Base-by-base conservation (phyloP, 139 green algal genomes). In the Eudorina sp. region DNA sequence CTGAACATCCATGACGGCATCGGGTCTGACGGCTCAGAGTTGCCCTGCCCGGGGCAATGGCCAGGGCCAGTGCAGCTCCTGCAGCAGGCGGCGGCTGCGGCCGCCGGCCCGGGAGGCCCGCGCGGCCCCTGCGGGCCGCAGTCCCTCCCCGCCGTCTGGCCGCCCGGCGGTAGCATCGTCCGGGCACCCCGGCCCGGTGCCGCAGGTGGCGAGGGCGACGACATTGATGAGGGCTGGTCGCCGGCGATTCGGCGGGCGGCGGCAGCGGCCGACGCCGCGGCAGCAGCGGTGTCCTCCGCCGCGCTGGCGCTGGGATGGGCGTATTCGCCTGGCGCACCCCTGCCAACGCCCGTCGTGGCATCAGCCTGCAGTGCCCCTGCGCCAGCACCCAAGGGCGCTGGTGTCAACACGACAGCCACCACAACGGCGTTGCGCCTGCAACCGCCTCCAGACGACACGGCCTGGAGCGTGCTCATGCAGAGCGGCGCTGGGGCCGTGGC, bases 241-340 rank as follows among this genome's bases (percentile, higher is more conserved):
- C 78, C 78, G 25, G 78, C 78, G 4, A 74, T 85, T 40, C 55
- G 78, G 31, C 78, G 78, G 0, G 78, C 78, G 6, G 25, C 58
- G 9, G 78, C 78, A 16, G 78, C 78, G 38, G 78, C 78, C 25
- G 78, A 85, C 41, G 78, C 78, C 3, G 78, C 78, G 41, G 38
- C 55, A 8, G 78, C 78, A 40, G 78, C 78, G 14, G 78, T 85
- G 55, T 85, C 78, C 2, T 58, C 77, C 9, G 77, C 77, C 45
- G 48, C 48, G 9, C 45, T 64, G 29, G 45, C 74, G 29, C 74
- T 82, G 74, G 74, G 74, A 2, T 64, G 45, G 74, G 74, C 46
- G 46, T 51, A 66, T 7, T 40, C 70, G 41, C 70, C 68, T n/a
- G 68, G 68, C 4, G 13, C 38, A 53, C 36, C 68, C 34, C 29